Conservation (phyloP, 768 basidiomycete genomes). For the Sporobolomyces roseus region DNA sequence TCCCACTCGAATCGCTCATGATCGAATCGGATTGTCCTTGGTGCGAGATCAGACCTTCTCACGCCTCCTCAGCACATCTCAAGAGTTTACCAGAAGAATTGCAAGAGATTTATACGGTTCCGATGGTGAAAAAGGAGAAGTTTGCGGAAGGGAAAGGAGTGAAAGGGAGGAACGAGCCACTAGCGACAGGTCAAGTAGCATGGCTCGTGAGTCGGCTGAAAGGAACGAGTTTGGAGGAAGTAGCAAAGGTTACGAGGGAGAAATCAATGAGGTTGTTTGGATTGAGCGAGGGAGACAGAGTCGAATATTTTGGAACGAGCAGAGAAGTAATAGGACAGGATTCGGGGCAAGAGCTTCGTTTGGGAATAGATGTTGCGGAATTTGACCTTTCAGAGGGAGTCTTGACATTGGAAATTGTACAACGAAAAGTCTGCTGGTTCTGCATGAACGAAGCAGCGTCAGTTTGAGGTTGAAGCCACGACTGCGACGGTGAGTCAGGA, state of each 20-base stretch:
- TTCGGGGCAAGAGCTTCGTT: too few relatives aligned
- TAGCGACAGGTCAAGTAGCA: slow-evolving; percentile 63
- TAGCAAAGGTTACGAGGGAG: slow-evolving; percentile 60
- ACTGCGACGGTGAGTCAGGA: too few relatives aligned
- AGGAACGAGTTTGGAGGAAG: slow-evolving; percentile 56
- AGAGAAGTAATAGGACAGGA: too few relatives aligned
- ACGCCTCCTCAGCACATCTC: slow-evolving; percentile 41
- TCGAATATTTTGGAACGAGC: too few relatives aligned
- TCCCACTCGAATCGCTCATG: slow-evolving; percentile 62
- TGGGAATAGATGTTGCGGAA: too few relatives aligned
- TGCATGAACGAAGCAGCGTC: too few relatives aligned
- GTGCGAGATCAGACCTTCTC: slow-evolving; percentile 44
- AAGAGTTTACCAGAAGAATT: background rate
- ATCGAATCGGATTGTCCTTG: slow-evolving; percentile 65
- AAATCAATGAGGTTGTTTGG: slow-evolving; percentile 54
- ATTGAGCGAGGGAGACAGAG: slow-evolving; percentile 12
- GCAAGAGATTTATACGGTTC: slow-evolving; percentile 55
- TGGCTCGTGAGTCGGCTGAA: slow-evolving; percentile 61
- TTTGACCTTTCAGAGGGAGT: too few relatives aligned
- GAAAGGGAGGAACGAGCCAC: slow-evolving; percentile 75
- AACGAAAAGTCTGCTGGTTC: too few relatives aligned
- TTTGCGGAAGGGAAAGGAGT: slow-evolving; percentile 53
- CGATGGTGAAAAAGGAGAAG: slow-evolving; percentile 50
- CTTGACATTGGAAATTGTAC: too few relatives aligned
- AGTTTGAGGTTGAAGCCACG: too few relatives aligned